These are phyloP conservation scores for Hsuehochloa calcarea DNA, from an alignment of 176 grass and related monocot species.

Conservation along the genomic window DNA sequence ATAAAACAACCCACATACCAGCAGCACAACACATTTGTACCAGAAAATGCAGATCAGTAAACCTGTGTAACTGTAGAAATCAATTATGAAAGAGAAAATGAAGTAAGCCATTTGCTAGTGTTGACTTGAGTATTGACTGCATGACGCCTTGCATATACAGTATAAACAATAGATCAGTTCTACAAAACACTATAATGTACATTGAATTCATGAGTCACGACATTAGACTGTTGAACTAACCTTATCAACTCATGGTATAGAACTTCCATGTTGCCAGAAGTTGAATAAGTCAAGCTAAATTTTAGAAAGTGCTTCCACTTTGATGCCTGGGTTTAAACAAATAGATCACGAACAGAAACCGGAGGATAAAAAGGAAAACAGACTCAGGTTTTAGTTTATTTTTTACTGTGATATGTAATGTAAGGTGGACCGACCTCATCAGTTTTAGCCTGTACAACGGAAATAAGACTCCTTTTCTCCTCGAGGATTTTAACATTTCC, in stretches of 20 bases:
- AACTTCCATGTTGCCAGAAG: neutral
- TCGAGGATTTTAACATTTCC: slow-evolving; percentile 52
- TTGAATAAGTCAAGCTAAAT: too few species aligned
- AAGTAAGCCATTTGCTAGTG: neutral
- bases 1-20: neutral
- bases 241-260: neutral
- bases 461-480: slow-evolving; percentile 51
- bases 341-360: neutral
- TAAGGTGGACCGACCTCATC: slow-evolving; percentile 49
- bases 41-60: neutral
- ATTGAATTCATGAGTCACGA: too few species aligned
- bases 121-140: neutral
- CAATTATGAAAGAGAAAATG: neutral
- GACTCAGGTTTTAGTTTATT: too few species aligned
- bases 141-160: neutral
- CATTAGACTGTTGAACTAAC: too few species aligned
- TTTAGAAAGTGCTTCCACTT: neutral
- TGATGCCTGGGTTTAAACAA: neutral
- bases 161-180: neutral
- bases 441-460: slow-evolving; percentile 38
- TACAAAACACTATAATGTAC: neutral
- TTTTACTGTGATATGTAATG: too few species aligned
- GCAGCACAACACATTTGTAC: neutral
- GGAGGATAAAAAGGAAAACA: too few species aligned
- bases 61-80: neutral